Conservation (phyloP, 2,329 filamentous ascomycete species). For the Thielaviopsis ethacetica region DNA sequence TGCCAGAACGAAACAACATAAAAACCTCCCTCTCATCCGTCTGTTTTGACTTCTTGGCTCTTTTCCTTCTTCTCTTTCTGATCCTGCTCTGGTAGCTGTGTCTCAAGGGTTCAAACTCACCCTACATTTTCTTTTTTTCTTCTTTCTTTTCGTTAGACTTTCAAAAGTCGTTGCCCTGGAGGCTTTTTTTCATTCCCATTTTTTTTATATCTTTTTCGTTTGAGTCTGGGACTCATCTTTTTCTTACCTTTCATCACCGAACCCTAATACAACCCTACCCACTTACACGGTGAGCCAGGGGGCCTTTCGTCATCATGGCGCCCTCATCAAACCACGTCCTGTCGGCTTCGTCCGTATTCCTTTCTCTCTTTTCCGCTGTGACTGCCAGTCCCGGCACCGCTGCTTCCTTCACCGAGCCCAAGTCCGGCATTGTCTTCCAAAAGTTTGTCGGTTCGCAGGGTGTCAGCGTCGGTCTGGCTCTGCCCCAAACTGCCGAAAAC, state of each 20-base stretch:
- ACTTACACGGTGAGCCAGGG: neutral
- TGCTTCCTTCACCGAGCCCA: constrained; percentile 10
- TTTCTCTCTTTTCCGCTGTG: constrained; percentile 2
- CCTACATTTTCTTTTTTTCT: neutral
- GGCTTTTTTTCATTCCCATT: constrained; percentile 6
- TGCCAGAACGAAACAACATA: no score
- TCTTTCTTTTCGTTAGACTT: constrained; percentile 3
- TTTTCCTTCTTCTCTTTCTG: neutral
- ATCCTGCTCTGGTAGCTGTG: neutral
- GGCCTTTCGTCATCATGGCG: constrained; percentile 2
- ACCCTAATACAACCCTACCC: neutral
- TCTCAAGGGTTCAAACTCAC: constrained; percentile 4
- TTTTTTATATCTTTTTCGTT: constrained; percentile 2
- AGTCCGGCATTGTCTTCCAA: constrained; percentile 14
- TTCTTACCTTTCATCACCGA: neutral
- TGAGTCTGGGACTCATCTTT: neutral
- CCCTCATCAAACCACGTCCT: neutral
- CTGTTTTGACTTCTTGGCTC: no score
- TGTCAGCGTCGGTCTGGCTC: constrained; percentile 26
- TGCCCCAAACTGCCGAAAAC: constrained; percentile 21
- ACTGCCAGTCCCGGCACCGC: neutral
- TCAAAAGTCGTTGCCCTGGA: constrained; percentile 8
- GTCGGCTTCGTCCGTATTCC: constrained; percentile 9
- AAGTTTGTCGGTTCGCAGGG: constrained; percentile 20
- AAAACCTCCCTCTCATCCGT: no score